A percentile compares a stretch with the other conserved stretches of the same genome.
Conservation (phyloP, 805 yeast genomes). For the Candida easanensis region DNA sequence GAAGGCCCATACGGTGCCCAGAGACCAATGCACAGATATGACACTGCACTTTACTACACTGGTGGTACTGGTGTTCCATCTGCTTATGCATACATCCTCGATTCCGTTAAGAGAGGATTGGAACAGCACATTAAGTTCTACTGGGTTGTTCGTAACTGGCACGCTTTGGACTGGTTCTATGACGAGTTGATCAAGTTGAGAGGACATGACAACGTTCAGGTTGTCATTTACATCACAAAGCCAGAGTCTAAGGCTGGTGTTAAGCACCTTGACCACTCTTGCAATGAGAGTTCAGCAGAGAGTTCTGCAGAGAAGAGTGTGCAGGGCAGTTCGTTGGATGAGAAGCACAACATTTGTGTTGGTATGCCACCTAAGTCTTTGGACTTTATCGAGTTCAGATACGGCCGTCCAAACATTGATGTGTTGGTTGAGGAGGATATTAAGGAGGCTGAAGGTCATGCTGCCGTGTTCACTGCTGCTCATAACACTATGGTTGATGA, state of each 20-base stretch:
- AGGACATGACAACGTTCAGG: slow-evolving; percentile 12
- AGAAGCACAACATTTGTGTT: background rate
- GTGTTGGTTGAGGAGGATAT: slow-evolving; percentile 37
- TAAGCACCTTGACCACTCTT: slow-evolving; percentile 2
- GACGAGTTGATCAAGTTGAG: slow-evolving; percentile 39
- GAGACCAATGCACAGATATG: slow-evolving; percentile 34
- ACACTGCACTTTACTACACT: slow-evolving; percentile 41
- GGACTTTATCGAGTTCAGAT: slow-evolving; percentile 35
- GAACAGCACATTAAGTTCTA: slow-evolving; percentile 43
- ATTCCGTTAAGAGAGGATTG: slow-evolving; percentile 20
- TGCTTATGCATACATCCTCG: slow-evolving; percentile 39
- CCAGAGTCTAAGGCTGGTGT: slow-evolving; percentile 19
- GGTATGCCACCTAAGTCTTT: slow-evolving; percentile 14
- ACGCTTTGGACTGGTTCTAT: slow-evolving; percentile 49
- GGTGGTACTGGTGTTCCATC: slow-evolving; percentile 57
- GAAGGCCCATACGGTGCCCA: slow-evolving; percentile 65
- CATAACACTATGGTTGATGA: slow-evolving; percentile 53
- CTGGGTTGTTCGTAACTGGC: slow-evolving; percentile 63
- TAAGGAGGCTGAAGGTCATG: slow-evolving; percentile 33
- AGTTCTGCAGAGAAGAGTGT: slow-evolving; percentile 1
- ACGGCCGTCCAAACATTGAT: slow-evolving; percentile 45
- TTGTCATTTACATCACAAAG: slow-evolving; percentile 22
- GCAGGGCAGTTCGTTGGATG: background rate
- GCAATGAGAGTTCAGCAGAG: slow-evolving; percentile 5
- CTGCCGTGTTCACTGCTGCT: slow-evolving; percentile 55